Percentiles rank a stretch among this genome's conserved stretches.
These are phyloP conservation scores for Ophiostoma sp. DNA, from an alignment of 2,329 filamentous ascomycete genomes.

Conservation along the genomic window DNA sequence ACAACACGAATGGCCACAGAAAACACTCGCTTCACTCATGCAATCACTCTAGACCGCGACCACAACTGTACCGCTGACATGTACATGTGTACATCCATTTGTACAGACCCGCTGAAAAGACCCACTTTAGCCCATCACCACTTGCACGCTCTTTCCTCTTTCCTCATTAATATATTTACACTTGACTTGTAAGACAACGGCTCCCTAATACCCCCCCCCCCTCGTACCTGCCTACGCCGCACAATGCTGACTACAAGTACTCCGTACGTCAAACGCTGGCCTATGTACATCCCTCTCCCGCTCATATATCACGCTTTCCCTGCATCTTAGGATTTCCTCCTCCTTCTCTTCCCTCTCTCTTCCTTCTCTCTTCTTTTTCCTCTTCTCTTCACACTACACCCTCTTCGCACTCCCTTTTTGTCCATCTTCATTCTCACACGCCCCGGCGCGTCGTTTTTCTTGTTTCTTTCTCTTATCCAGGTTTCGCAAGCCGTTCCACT, in stretches of 20 bases:
- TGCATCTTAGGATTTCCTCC: background rate
- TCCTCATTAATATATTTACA: background rate
- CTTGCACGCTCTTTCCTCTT: conserved; percentile 3
- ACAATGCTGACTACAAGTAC: background rate
- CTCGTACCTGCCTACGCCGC: background rate
- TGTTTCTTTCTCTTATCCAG: conserved; percentile 16
- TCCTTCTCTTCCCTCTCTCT: background rate
- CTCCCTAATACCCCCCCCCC: background rate
- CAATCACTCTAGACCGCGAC: too few relatives aligned
- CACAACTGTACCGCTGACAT: background rate
- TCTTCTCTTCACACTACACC: background rate
- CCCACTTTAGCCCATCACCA: background rate
- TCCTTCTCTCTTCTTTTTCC: background rate
- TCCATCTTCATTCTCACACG: conserved; percentile 9
- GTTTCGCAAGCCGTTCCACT: conserved; percentile 20
- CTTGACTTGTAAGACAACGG: conserved; percentile 10
- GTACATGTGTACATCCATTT: background rate
- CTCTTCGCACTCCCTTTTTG: background rate
- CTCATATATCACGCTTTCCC: background rate
- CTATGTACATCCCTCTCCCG: background rate
- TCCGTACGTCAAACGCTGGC: too few relatives aligned
- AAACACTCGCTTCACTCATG: too few relatives aligned
- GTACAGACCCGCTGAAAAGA: background rate
- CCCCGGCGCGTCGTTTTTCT: conserved; percentile 18
- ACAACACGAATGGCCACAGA: too few relatives aligned